These are phyloP conservation scores for Mortierella sp. DNA, from an alignment of 371 early-diverging fungal genomes.

Conservation along the genomic window DNA sequence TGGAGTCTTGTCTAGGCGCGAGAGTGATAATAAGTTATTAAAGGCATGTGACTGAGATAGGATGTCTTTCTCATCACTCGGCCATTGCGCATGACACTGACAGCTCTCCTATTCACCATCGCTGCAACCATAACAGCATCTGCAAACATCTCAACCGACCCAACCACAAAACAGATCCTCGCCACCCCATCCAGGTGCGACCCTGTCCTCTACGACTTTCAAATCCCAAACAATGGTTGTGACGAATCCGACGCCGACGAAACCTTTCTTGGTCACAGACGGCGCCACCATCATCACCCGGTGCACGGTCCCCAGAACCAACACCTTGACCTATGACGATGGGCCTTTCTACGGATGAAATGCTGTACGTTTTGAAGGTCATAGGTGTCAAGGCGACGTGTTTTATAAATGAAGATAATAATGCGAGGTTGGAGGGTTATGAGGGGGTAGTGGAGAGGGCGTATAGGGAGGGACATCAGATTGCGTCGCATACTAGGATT, in stretches of 20 bases:
- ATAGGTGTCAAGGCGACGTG: not conserved
- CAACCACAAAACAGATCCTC: not conserved
- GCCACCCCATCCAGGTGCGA: not conserved
- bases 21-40: too few species aligned
- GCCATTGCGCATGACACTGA: not conserved
- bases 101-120: not conserved
- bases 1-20: not conserved
- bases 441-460: not conserved
- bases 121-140: not conserved
- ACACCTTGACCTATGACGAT: not conserved
- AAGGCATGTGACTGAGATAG: too few species aligned
- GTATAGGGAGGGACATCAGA: not conserved
- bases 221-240: not conserved
- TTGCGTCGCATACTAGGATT: slow-evolving; percentile 1
- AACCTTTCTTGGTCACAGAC: not conserved
- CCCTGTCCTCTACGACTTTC: not conserved
- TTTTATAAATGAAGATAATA: not conserved
- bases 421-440: not conserved
- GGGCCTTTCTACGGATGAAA: not conserved
- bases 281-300: not conserved
- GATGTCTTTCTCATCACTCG: too few species aligned
- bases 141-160: not conserved
- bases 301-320: not conserved
- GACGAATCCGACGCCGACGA: not conserved
- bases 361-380: not conserved